Conservation (phyloP, 2,329 filamentous ascomycete species). For the Sclerotinia nivalis region DNA sequence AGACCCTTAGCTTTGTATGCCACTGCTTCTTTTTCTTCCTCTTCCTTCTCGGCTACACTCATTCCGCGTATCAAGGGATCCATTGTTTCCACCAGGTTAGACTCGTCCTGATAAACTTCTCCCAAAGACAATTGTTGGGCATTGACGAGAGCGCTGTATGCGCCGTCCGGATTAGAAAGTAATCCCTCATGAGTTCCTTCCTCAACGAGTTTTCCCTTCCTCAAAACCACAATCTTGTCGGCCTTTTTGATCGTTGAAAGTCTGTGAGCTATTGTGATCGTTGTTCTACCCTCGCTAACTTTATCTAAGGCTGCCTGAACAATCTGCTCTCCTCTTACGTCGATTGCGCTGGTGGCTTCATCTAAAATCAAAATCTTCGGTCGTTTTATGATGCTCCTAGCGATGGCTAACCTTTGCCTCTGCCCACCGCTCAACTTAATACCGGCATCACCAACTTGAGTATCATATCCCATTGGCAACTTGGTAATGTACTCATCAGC, state of each 20-base stretch:
- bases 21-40: constrained; percentile 28
- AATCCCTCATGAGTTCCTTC: constrained; percentile 74
- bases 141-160: constrained; percentile 68
- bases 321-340: constrained; percentile 50
- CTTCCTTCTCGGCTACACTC: constrained; percentile 34
- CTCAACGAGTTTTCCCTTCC: constrained; percentile 71
- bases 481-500: constrained; percentile 68
- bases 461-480: constrained; percentile 67
- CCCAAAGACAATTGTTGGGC: constrained; percentile 50
- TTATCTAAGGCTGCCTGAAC: constrained; percentile 57
- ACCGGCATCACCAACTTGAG: constrained; percentile 73
- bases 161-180: constrained; percentile 56
- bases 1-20: constrained; percentile 46
- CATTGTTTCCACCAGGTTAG: constrained; percentile 32
- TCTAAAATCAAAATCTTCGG: constrained; percentile 71
- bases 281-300: constrained; percentile 65
- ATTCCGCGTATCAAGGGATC: constrained; percentile 31
- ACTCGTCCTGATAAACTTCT: constrained; percentile 34
- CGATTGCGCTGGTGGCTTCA: constrained; percentile 60
- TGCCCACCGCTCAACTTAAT: constrained; percentile 80
- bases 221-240: constrained; percentile 74
- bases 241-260: constrained; percentile 81
- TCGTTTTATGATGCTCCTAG: constrained; percentile 67
- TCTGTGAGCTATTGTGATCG: constrained; percentile 90
- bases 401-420: constrained; percentile 73